Evolutionary conservation across 164 flowering plant species (phyloP).

Genomic region (Chimonanthus salicifolius): DNA sequence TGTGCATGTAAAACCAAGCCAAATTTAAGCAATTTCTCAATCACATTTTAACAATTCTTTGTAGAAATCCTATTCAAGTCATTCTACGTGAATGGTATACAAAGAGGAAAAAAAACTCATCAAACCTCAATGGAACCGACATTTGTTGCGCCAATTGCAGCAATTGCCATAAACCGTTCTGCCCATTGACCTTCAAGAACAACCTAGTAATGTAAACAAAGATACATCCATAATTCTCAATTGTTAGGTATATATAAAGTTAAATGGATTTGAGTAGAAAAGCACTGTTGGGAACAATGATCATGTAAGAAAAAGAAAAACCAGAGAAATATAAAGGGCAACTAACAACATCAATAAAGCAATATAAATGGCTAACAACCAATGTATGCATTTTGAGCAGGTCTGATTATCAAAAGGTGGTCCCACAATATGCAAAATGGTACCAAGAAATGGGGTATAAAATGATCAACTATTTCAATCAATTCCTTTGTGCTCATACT

Average conservation of each 20-base stretch:
- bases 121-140: constrained; percentile 87
- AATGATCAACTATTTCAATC: no score
- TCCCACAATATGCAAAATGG: no score
- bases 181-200: constrained; percentile 94
- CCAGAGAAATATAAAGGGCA: neutral
- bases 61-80: neutral
- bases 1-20: no score
- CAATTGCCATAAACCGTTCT: constrained; percentile 85
- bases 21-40: neutral
- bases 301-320: neutral
- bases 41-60: neutral
- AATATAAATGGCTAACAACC: neutral
- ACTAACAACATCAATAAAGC: neutral
- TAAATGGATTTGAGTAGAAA: no score
- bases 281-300: neutral
- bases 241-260: neutral
- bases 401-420: no score
- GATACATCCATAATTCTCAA: neutral
- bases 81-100: neutral
- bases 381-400: no score
- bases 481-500: no score
- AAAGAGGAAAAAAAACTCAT: constrained; percentile 1
- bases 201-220: constrained; percentile 39
- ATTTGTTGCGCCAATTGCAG: constrained; percentile 95
- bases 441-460: no score